Base-by-base conservation (phyloP, 208 protist species). In the Tritrichomonas foetus region DNA sequence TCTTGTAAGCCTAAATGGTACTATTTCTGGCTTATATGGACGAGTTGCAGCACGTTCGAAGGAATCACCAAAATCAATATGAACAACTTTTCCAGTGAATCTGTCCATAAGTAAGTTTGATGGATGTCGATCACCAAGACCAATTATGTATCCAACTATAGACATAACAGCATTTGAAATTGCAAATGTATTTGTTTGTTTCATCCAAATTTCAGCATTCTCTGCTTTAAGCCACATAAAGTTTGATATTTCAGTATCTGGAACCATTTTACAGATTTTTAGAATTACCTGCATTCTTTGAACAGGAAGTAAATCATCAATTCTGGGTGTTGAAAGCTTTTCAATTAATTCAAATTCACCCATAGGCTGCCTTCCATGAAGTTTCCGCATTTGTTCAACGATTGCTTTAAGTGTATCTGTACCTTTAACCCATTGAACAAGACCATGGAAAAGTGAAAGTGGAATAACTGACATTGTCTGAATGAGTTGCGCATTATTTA, bases 31-130 rank as follows among this genome's bases (percentile, higher is more conserved):
- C 8, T 72, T 92, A 36, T 80, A 78, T 49, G 3, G 22, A 3
- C 93, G 1, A 9, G 36, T 93, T 3, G 66, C 93, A 2, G 93
- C 94, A 3, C 94, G 92, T 55, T 95, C 94, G 49, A 95, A 95
- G 30, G 93, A 95, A 33, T 94, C 89, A 72, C 57, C 57, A n/a
- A 72, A 93, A 49, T 93, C 89, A 27, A 93, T 93, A 27, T 93
- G 89, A 72, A 93, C 44, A 27, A 93, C 89, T 72, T 93, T 69
- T 22, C 89, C 89, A 3, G 89, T 93, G 27, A 47, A 36, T 33
- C 33, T 72, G 55, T 93, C 55, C 49, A 93, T 72, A 9, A 93
- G 22, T 1, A 93, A n/a, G 22, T 93, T 93, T 0, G n/a, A 30
- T 33, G 57, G 50, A 69, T 93, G 89, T 49, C 89, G 50, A 50